Conservation (phyloP, 805 yeast genomes). For the Yarrowia sp. region DNA sequence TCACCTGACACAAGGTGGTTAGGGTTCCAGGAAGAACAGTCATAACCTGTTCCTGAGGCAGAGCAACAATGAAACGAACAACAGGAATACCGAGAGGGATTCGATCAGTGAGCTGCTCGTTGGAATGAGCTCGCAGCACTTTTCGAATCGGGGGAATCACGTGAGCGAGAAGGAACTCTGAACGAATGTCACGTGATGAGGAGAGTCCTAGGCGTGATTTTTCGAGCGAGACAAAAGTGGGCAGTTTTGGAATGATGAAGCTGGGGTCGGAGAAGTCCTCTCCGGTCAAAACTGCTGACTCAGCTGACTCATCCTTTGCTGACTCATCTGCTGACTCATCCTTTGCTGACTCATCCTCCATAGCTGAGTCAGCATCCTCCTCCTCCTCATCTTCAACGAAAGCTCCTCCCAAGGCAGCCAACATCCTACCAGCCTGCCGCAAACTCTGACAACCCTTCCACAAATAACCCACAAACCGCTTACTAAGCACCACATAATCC, state of each 20-base stretch:
- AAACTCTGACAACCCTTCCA: constrained; percentile 48
- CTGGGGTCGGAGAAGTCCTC: constrained; percentile 29
- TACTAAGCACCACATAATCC: constrained; percentile 73
- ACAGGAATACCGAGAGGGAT: constrained; percentile 81
- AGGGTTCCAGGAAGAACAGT: constrained; percentile 74
- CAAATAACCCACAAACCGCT: constrained; percentile 59
- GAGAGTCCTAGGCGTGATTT: constrained; percentile 33
- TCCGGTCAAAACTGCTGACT: background rate
- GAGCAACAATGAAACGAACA: constrained; percentile 60
- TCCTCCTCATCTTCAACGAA: constrained; percentile 29
- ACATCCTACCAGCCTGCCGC: constrained; percentile 57
- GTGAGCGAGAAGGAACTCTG: constrained; percentile 52
- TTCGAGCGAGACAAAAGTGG: background rate
- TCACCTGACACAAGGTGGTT: constrained; percentile 82
- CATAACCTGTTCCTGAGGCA: constrained; percentile 55
- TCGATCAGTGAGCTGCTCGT: constrained; percentile 53
- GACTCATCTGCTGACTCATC: constrained; percentile 13
- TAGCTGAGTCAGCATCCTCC: background rate
- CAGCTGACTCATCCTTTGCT: background rate
- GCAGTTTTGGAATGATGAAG: background rate
- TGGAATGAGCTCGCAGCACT: constrained; percentile 50
- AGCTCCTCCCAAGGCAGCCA: constrained; percentile 33
- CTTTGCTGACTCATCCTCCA: constrained; percentile 16
- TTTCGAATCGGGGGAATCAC: constrained; percentile 61
- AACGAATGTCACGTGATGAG: constrained; percentile 45